Conservation (phyloP, 495 filamentous ascomycete species). For the Podospora sp. region DNA sequence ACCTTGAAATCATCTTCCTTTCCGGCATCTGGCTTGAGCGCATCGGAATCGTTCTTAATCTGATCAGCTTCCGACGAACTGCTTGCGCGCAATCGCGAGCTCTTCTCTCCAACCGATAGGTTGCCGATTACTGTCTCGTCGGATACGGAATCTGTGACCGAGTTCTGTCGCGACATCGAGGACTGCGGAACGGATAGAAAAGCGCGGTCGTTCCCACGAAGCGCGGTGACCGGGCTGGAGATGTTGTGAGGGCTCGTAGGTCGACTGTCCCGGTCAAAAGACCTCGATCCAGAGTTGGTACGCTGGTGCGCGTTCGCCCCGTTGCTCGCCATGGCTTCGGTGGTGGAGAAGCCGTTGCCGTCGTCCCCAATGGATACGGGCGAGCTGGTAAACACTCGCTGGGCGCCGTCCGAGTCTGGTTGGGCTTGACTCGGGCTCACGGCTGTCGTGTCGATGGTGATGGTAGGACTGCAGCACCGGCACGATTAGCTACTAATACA, state of each 20-base stretch:
- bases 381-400: conserved; percentile 33
- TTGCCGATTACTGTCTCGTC: conserved; percentile 46
- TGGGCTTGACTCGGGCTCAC: conserved; percentile 48
- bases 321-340: conserved; percentile 46
- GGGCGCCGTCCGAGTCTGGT: conserved; percentile 21
- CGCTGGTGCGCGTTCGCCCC: conserved; percentile 50
- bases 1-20: conserved; percentile 66
- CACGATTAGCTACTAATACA: conserved; percentile 23
- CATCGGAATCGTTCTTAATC: conserved; percentile 54
- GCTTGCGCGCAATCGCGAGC: conserved; percentile 30
- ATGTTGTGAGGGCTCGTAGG: conserved; percentile 92
- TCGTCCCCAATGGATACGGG: conserved; percentile 51
- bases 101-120: conserved; percentile 45
- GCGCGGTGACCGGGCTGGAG: conserved; percentile 64
- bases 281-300: conserved; percentile 48
- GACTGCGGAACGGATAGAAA: conserved; percentile 55
- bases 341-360: conserved; percentile 48
- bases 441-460: conserved; percentile 75
- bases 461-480: conserved; percentile 56
- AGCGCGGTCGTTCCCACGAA: conserved; percentile 46
- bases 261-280: conserved; percentile 76
- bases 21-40: conserved; percentile 67
- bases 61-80: conserved; percentile 45
- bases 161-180: conserved; percentile 55
- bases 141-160: conserved; percentile 53